These are phyloP conservation scores for Neofusicoccum ribis DNA, from an alignment of 2,329 filamentous ascomycete genomes.

Conservation along the genomic window DNA sequence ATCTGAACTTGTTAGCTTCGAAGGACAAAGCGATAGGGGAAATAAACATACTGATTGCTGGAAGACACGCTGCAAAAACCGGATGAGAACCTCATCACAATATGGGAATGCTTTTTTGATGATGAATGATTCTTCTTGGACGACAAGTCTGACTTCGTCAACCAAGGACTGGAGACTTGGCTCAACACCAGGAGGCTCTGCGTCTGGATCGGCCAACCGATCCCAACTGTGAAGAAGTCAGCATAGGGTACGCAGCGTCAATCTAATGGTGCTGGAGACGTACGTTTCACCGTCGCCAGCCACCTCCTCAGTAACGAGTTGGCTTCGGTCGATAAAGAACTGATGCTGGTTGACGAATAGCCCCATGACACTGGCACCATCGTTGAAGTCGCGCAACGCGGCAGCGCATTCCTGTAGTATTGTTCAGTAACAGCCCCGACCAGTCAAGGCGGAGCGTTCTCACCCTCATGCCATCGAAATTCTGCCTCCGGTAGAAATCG, in stretches of 20 bases:
- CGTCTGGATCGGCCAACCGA: slow-evolving; percentile 87
- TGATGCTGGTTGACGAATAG: slow-evolving; percentile 98
- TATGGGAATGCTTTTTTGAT: slow-evolving; percentile 96
- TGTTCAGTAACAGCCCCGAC: background rate
- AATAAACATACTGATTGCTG: slow-evolving; percentile 68
- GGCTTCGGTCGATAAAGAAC: slow-evolving; percentile 96
- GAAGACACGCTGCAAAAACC: slow-evolving; percentile 93
- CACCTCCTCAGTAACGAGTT: slow-evolving; percentile 85
- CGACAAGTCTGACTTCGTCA: slow-evolving; percentile 91
- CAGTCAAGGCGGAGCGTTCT: background rate
- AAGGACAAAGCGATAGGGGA: background rate
- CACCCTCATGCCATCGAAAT: slow-evolving; percentile 91
- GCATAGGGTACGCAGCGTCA: background rate
- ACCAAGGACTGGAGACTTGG: slow-evolving; percentile 87
- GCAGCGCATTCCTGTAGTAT: slow-evolving; percentile 71
- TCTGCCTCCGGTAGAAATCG: slow-evolving; percentile 90
- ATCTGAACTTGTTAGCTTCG: slow-evolving; percentile 47
- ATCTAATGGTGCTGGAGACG: background rate
- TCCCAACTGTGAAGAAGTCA: slow-evolving; percentile 66
- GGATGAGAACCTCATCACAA: slow-evolving; percentile 88
- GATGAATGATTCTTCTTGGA: slow-evolving; percentile 95
- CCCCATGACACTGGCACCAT: slow-evolving; percentile 90
- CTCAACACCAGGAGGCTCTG: slow-evolving; percentile 87
- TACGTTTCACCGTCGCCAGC: slow-evolving; percentile 63
- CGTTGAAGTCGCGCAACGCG: slow-evolving; percentile 93